These are phyloP conservation scores for Leonotis leonurus DNA, from an alignment of 257 asterid species.

Conservation along the genomic window DNA sequence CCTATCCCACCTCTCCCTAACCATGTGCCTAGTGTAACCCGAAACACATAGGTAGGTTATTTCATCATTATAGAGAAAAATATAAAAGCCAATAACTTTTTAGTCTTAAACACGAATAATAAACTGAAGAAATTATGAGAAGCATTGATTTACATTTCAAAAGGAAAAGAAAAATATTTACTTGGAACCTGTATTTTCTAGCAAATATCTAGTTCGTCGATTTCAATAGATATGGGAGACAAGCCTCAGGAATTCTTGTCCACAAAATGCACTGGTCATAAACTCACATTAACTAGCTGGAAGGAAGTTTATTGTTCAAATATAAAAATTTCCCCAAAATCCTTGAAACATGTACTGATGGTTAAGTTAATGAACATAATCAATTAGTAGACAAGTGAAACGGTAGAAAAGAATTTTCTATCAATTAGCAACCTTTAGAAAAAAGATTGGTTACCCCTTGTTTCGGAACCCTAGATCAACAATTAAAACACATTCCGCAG, in stretches of 20 bases:
- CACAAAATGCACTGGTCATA: background rate
- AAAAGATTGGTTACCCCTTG: background rate
- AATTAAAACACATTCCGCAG: background rate
- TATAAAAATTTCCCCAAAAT: background rate
- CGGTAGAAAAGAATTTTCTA: background rate
- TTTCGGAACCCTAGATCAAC: slow-evolving; percentile 8
- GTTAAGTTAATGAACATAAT: background rate
- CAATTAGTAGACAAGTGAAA: background rate
- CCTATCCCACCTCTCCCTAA: slow-evolving; percentile 1
- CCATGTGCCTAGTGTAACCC: slow-evolving; percentile 11
- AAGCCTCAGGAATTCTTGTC: background rate
- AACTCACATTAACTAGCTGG: background rate
- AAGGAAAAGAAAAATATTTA: background rate
- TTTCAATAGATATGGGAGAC: background rate
- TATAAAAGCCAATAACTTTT: background rate
- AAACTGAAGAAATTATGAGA: slow-evolving; percentile 3
- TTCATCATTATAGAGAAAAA: background rate
- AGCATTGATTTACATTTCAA: background rate
- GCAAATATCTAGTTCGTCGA: background rate
- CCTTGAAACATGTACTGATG: background rate
- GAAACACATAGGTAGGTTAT: background rate
- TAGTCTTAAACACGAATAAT: background rate
- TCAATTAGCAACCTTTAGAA: background rate
- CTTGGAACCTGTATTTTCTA: background rate
- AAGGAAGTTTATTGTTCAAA: background rate